A percentile compares a stretch with the other conserved stretches of the same genome.
phyloP scores from a whole-genome alignment of 1,284 basidiomycete species.

The Mycena citricolor region DNA sequence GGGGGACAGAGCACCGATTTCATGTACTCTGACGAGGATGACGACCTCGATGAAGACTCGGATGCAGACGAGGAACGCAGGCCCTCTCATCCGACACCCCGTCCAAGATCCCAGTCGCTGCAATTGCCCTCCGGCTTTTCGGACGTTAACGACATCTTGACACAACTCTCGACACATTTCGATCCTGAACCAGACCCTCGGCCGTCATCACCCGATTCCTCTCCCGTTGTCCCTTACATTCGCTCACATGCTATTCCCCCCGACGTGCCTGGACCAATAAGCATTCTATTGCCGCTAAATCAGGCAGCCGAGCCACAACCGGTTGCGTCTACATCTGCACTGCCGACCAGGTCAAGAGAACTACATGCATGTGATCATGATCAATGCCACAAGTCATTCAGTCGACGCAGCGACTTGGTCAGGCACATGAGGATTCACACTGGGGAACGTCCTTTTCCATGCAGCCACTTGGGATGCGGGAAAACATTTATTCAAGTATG shows the following conservation, averaged over 20 bases:
- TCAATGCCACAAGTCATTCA: constrained; percentile 73
- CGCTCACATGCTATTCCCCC: constrained; percentile 27
- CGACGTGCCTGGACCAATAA: constrained; percentile 21
- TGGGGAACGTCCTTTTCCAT: constrained; percentile 82
- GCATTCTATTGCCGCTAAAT: constrained; percentile 36
- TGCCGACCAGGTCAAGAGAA: constrained; percentile 37
- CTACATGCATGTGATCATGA: constrained; percentile 56
- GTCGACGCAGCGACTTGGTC: constrained; percentile 70
- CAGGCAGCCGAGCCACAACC: constrained; percentile 36
- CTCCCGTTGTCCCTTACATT: constrained; percentile 46
- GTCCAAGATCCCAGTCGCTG: constrained; percentile 34
- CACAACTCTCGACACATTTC: constrained; percentile 67
- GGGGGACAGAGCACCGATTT: constrained; percentile 56
- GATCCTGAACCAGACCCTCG: constrained; percentile 48
- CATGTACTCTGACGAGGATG: constrained; percentile 49
- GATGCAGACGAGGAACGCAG: constrained; percentile 30
- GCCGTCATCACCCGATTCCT: constrained; percentile 41
- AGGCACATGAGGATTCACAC: constrained; percentile 88
- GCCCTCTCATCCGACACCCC: constrained; percentile 29
- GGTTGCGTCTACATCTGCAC: constrained; percentile 48
- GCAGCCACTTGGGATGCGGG: constrained; percentile 67
- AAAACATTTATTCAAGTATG: constrained; percentile 85
- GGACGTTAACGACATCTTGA: constrained; percentile 74
- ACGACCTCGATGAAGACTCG: constrained; percentile 41
- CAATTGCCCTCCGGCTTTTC: constrained; percentile 56